These are phyloP conservation scores for Fusarium drepaniforme DNA, from an alignment of 2,329 filamentous ascomycete species.

Conservation along the genomic window DNA sequence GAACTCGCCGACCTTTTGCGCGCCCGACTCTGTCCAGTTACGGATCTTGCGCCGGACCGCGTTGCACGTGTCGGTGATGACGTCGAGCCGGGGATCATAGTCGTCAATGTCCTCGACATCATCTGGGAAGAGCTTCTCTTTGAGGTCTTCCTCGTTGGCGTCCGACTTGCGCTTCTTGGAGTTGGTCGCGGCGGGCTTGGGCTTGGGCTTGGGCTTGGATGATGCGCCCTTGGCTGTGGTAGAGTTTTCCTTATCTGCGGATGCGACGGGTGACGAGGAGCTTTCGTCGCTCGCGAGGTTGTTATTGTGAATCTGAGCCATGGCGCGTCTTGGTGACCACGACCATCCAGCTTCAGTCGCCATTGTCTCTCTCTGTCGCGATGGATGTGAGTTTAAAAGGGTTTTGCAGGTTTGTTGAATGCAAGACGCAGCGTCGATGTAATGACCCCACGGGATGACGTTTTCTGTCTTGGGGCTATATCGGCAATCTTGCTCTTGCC, in stretches of 20 bases:
- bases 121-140: slow-evolving; percentile 38
- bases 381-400: neutral
- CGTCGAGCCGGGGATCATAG: slow-evolving; percentile 31
- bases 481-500: neutral
- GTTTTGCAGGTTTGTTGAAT: neutral
- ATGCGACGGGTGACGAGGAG: neutral
- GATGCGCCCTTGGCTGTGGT: neutral
- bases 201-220: neutral
- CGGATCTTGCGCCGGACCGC: slow-evolving; percentile 40
- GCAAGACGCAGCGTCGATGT: neutral
- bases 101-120: slow-evolving; percentile 34
- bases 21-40: slow-evolving; percentile 41
- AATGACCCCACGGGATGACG: neutral
- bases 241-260: neutral
- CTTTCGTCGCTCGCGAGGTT: neutral
- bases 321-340: slow-evolving; percentile 34
- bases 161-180: slow-evolving; percentile 42
- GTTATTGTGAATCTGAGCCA: slow-evolving; percentile 26
- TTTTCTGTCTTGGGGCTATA: neutral
- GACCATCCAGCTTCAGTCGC: slow-evolving; percentile 30
- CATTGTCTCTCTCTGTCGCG: neutral
- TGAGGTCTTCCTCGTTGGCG: slow-evolving; percentile 2
- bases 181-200: neutral
- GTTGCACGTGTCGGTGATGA: slow-evolving; percentile 40
- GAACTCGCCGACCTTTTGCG: slow-evolving; percentile 57